Conservation (phyloP, 179 eudicot species). For the Amaranthus tricolor region DNA sequence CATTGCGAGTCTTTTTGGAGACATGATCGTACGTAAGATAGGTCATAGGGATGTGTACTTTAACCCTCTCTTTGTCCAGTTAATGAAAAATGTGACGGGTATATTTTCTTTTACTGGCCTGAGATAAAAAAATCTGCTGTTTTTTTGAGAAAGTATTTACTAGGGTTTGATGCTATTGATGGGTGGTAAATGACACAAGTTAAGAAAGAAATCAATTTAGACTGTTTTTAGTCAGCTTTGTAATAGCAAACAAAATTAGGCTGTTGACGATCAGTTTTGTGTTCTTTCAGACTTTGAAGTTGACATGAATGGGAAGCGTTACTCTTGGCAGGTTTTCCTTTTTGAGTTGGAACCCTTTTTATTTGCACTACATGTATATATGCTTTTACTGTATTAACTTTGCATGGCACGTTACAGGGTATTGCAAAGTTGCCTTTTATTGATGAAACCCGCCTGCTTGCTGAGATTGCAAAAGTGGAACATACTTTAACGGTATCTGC, state of each 20-base stretch:
- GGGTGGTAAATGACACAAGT: neutral
- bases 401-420: constrained; percentile 49
- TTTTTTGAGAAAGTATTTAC: neutral
- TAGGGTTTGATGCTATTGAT: neutral
- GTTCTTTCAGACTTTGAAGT: constrained; percentile 75
- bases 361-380: neutral
- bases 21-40: neutral
- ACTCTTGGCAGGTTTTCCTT: constrained; percentile 76
- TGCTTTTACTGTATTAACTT: constrained; percentile 12
- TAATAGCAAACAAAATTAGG: neutral
- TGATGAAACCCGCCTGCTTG: constrained; percentile 85
- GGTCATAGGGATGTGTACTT: neutral
- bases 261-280: neutral
- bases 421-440: constrained; percentile 90
- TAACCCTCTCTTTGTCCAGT: neutral
- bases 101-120: neutral
- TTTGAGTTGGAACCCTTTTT: neutral
- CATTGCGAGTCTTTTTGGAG: neutral
- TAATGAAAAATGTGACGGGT: neutral
- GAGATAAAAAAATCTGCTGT: neutral
- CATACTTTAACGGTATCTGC: constrained; percentile 73
- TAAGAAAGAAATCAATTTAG: neutral
- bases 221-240: neutral
- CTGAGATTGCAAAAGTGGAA: constrained; percentile 82
- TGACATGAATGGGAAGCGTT: constrained; percentile 97